phyloP scores from a whole-genome alignment of 805 yeast genomes.

The Candida loeiensis region DNA sequence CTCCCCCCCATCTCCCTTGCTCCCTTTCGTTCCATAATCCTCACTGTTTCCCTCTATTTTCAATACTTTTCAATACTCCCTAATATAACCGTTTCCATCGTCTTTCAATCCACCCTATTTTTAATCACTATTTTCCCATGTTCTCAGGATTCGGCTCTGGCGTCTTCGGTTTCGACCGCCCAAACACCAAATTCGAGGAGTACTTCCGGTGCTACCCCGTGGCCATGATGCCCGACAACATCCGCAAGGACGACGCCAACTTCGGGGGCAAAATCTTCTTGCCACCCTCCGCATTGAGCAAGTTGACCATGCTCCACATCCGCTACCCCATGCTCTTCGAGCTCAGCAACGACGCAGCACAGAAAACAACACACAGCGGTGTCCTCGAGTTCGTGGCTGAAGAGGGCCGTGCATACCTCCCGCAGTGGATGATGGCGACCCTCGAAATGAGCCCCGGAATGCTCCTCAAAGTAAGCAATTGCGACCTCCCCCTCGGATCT shows the following conservation, averaged over 20 bases:
- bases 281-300: conserved; percentile 89
- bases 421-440: conserved; percentile 94
- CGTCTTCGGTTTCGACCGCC: conserved; percentile 31
- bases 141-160: conserved; percentile 42
- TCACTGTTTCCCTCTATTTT: not conserved
- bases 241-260: conserved; percentile 72
- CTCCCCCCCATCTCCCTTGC: too few relatives aligned
- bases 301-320: conserved; percentile 84
- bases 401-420: conserved; percentile 92
- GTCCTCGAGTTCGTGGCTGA: conserved; percentile 95
- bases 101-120: not conserved
- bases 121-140: conserved; percentile 19
- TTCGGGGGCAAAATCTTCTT: conserved; percentile 94
- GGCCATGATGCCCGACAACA: conserved; percentile 78
- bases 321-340: conserved; percentile 95
- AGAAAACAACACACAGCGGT: conserved; percentile 73
- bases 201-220: conserved; percentile 91
- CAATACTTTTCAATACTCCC: not conserved
- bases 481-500: conserved; percentile 79
- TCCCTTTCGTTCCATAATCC: too few relatives aligned
- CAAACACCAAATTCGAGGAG: conserved; percentile 62
- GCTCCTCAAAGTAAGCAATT: conserved; percentile 67
- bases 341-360: conserved; percentile 59
- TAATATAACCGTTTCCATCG: not conserved
- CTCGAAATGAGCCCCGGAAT: conserved; percentile 72